Evolutionary conservation across 192 early-diverging fungal species (phyloP).

Genomic region (Rhizoclosmatium globosum): DNA sequence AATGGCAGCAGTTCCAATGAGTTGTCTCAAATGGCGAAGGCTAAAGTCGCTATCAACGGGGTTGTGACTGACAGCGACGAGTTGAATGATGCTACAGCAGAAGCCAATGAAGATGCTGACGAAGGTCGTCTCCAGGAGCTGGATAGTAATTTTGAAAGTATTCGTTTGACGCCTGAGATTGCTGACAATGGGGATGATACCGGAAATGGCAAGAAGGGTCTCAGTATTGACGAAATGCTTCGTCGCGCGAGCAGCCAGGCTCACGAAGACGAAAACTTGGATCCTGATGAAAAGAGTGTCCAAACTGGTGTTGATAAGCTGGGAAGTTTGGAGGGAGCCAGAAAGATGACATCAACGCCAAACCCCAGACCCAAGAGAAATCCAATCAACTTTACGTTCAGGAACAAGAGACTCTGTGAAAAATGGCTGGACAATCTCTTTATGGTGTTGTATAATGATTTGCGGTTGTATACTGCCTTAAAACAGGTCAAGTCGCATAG

Average conservation of each 20-base stretch:
- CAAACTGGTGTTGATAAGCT: conserved; percentile 32
- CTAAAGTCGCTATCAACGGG: conserved; percentile 9
- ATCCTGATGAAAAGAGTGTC: conserved; percentile 30
- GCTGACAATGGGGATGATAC: neutral
- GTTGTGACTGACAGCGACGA: conserved; percentile 40
- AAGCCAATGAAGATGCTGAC: conserved; percentile 36
- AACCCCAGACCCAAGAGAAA: conserved; percentile 48
- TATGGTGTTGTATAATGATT: conserved; percentile 98
- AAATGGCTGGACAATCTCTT: conserved; percentile 99
- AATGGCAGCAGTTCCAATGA: neutral
- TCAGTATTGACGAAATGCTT: conserved; percentile 61
- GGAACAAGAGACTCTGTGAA: conserved; percentile 97
- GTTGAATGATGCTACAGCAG: conserved; percentile 34
- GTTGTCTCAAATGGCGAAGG: neutral
- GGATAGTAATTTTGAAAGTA: conserved; percentile 48
- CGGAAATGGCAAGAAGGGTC: conserved; percentile 15
- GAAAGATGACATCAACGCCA: conserved; percentile 32
- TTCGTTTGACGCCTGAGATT: conserved; percentile 48
- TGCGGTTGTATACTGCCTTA: conserved; percentile 93
- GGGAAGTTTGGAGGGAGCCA: conserved; percentile 30
- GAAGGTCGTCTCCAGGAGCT: conserved; percentile 43
- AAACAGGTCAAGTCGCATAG: conserved; percentile 58
- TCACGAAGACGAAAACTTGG: neutral
- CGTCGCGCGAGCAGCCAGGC: conserved; percentile 41
- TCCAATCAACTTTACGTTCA: conserved; percentile 74